Evolutionary conservation across 2,329 filamentous ascomycete genomes (phyloP).

Genomic region (Aspergillus sp.): DNA sequence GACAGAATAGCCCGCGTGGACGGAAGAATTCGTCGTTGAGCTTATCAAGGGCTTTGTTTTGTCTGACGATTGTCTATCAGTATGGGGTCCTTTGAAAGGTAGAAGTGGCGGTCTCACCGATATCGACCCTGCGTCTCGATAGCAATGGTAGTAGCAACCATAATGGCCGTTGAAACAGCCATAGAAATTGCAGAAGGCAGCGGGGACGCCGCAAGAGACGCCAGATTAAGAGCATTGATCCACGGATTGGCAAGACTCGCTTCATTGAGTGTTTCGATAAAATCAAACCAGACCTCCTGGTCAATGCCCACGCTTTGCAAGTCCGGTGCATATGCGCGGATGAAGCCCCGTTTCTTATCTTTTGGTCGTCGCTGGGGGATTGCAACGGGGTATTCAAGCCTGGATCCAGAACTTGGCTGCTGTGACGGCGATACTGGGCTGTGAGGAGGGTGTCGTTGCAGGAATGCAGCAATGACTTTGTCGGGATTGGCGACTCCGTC

Average conservation of each 20-base stretch:
- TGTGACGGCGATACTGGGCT: neutral
- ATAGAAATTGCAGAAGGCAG: slow-evolving; percentile 43
- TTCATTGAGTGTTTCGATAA: slow-evolving; percentile 37
- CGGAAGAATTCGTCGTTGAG: slow-evolving; percentile 59
- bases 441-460: slow-evolving; percentile 7
- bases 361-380: slow-evolving; percentile 41
- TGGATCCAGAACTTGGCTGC: neutral
- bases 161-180: slow-evolving; percentile 46
- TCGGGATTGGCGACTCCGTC: neutral
- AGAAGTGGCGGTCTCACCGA: slow-evolving; percentile 5
- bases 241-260: slow-evolving; percentile 40
- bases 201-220: slow-evolving; percentile 39
- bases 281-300: slow-evolving; percentile 38
- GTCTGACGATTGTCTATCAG: neutral
- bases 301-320: slow-evolving; percentile 35
- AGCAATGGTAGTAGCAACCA: slow-evolving; percentile 43
- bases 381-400: slow-evolving; percentile 37
- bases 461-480: slow-evolving; percentile 17
- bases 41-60: slow-evolving; percentile 53
- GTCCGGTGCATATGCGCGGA: slow-evolving; percentile 41
- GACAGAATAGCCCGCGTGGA: slow-evolving; percentile 55
- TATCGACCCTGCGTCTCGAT: slow-evolving; percentile 40
- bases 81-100: too few species aligned
- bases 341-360: slow-evolving; percentile 37
- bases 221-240: slow-evolving; percentile 45